Evolutionary conservation across 805 yeast genomes (phyloP).

Genomic region (Myxozyma geophila): DNA sequence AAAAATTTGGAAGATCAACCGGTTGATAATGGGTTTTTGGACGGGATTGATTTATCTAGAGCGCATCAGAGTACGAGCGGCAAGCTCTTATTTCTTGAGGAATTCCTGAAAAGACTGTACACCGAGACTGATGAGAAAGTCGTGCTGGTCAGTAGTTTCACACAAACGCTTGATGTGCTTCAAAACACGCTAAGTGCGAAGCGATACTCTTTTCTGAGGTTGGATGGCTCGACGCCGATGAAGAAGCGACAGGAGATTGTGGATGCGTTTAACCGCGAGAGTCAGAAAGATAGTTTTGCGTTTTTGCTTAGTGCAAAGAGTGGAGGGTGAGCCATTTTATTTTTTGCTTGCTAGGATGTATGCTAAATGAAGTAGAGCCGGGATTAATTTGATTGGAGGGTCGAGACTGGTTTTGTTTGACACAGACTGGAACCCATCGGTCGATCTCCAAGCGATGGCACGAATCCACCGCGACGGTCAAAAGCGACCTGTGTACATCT

Average conservation of each 20-base stretch:
- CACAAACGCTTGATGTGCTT: conserved; percentile 80
- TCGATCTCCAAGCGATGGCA: conserved; percentile 94
- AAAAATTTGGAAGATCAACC: neutral
- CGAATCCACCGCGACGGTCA: conserved; percentile 96
- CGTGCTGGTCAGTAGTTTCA: conserved; percentile 84
- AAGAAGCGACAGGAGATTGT: conserved; percentile 69
- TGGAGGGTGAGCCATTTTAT: conserved; percentile 62
- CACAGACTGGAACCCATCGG: conserved; percentile 96
- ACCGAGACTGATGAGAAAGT: conserved; percentile 64
- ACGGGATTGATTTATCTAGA: conserved; percentile 15
- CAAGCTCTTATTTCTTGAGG: conserved; percentile 64
- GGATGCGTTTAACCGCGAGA: conserved; percentile 62
- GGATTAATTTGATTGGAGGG: conserved; percentile 88
- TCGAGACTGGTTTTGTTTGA: conserved; percentile 83
- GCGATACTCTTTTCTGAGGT: conserved; percentile 58
- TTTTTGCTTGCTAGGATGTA: neutral
- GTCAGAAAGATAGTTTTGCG: conserved; percentile 53
- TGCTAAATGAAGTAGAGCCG: conserved; percentile 50
- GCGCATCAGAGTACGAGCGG: conserved; percentile 51
- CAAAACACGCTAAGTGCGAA: conserved; percentile 59
- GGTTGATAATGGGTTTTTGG: conserved; percentile 13
- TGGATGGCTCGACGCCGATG: conserved; percentile 85
- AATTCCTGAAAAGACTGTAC: conserved; percentile 58
- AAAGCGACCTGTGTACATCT: conserved; percentile 71
- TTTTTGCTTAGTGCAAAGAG: conserved; percentile 85